Evolutionary conservation across 192 early-diverging fungal genomes (phyloP).

Genomic region (Lobosporangium transversale): DNA sequence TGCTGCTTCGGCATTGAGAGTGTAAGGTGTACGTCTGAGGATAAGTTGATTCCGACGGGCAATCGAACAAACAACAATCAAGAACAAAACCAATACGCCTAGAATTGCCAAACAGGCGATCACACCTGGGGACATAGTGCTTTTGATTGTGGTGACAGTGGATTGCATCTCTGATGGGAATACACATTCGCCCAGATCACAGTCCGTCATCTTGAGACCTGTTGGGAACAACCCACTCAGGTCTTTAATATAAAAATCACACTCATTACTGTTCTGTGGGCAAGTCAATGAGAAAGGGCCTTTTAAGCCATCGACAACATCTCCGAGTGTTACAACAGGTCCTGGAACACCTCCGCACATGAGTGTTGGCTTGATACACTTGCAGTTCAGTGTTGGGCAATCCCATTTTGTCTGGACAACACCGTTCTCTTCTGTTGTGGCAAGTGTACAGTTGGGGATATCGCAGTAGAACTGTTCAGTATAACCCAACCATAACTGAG

Average conservation of each 20-base stretch:
- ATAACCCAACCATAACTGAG: constrained; percentile 60
- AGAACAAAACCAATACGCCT: constrained; percentile 18
- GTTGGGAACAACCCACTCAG: constrained; percentile 60
- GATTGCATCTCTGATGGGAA: constrained; percentile 39
- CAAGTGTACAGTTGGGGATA: constrained; percentile 52
- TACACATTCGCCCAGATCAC: constrained; percentile 67
- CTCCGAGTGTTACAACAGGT: constrained; percentile 44
- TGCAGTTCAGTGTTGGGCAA: constrained; percentile 58
- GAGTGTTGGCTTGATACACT: constrained; percentile 53
- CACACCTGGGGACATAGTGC: constrained; percentile 14
- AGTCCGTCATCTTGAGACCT: constrained; percentile 59
- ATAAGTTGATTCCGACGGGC: constrained; percentile 21
- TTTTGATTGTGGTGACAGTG: background rate
- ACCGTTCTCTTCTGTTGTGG: constrained; percentile 19
- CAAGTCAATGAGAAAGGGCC: constrained; percentile 60
- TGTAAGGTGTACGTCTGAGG: constrained; percentile 14
- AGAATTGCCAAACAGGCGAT: constrained; percentile 28
- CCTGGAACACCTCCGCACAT: constrained; percentile 65
- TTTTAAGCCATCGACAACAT: constrained; percentile 45
- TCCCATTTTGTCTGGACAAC: constrained; percentile 40
- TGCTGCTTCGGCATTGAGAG: constrained; percentile 21
- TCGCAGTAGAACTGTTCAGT: constrained; percentile 64
- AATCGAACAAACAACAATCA: constrained; percentile 24
- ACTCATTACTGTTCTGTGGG: constrained; percentile 44
- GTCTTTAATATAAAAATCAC: constrained; percentile 56